Evolutionary conservation across 192 early-diverging fungal genomes (phyloP), one percentile per base, ranked within the genome.

Genomic region (Coemansia nantahalensis): DNA sequence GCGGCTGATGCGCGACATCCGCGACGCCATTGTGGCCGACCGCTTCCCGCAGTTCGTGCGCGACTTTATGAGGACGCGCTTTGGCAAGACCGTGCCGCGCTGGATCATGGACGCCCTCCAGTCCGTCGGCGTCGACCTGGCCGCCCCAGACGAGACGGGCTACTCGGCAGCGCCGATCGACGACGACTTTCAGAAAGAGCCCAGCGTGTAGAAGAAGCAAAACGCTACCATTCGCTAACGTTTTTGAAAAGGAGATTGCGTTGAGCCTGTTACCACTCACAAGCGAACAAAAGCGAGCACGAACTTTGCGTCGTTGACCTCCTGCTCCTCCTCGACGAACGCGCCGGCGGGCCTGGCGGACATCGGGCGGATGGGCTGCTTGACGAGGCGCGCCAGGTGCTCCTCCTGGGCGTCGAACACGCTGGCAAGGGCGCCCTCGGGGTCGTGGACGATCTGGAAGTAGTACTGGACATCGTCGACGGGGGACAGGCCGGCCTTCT

Each of bases 401-500:
- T 85, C 90, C 24, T 78, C 76, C 65, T 96, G 93, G 0, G 62
- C 55, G 44, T 77, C 62, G 48, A 99, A 72, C 19, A 90, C 85
- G 43, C 68, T 81, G 53, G 82, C 81, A 48, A 99, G 56, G 30
- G 78, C 76, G 51, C 81, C 76, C 50, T 82, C 70, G 41, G 80
- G 51, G 68, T 96, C 93, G 48, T 82, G 76, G 4, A 68, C 80
- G 46, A 95, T 79, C 54, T 87, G 69, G 65, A 84, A 89, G 73
- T 87, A 90, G 82, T 91, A 93, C 33, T 69, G 53, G 45, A 99
- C 84, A 36, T 90, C 83, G 70, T 99, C 96, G 19, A 87, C 91
- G 0, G 93, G 84, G 59, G 85, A 81, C 55, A 98, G 78, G 16
- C 82, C 83, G 8, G 90, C 93, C 89, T 99, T 93, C 81, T 99